These are phyloP conservation scores for Cryoendolithus antarcticus DNA, from an alignment of 2,329 filamentous ascomycete genomes.

Conservation along the genomic window DNA sequence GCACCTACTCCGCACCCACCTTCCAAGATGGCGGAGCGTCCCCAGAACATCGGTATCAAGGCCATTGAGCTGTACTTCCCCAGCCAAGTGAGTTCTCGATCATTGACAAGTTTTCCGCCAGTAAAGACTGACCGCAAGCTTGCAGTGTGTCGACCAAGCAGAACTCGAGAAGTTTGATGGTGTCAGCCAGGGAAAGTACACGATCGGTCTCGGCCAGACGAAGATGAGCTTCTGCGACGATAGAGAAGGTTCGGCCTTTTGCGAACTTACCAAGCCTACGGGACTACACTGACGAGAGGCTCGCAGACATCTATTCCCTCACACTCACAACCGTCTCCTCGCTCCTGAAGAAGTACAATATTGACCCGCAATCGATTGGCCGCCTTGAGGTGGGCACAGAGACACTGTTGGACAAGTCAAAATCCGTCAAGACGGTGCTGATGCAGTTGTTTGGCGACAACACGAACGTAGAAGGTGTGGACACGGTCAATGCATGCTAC, in stretches of 20 bases:
- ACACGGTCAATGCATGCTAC: slow-evolving; percentile 43
- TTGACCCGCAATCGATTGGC: slow-evolving; percentile 39
- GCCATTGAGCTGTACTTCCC: slow-evolving; percentile 44
- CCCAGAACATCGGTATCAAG: slow-evolving; percentile 41
- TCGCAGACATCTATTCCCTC: slow-evolving; percentile 41
- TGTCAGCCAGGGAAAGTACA: slow-evolving; percentile 40
- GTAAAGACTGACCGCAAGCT: slow-evolving; percentile 8
- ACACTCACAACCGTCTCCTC: slow-evolving; percentile 40
- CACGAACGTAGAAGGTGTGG: slow-evolving; percentile 41
- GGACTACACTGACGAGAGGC: not conserved
- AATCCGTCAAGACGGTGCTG: slow-evolving; percentile 42
- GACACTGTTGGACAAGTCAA: slow-evolving; percentile 43
- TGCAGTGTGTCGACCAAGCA: slow-evolving; percentile 40
- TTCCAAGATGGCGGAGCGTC: slow-evolving; percentile 31
- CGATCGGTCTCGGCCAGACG: slow-evolving; percentile 42
- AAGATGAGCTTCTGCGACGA: slow-evolving; percentile 46
- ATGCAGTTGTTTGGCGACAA: slow-evolving; percentile 43
- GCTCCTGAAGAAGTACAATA: slow-evolving; percentile 40
- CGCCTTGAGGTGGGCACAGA: slow-evolving; percentile 42
- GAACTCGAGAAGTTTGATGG: slow-evolving; percentile 45
- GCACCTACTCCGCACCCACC: not conserved
- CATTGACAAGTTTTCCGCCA: too few species aligned
- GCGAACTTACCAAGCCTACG: not conserved
- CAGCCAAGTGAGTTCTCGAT: slow-evolving; percentile 32
- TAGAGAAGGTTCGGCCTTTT: slow-evolving; percentile 31